Conservation (phyloP, 148 eudicot species). For the Dianthus caryophyllus region DNA sequence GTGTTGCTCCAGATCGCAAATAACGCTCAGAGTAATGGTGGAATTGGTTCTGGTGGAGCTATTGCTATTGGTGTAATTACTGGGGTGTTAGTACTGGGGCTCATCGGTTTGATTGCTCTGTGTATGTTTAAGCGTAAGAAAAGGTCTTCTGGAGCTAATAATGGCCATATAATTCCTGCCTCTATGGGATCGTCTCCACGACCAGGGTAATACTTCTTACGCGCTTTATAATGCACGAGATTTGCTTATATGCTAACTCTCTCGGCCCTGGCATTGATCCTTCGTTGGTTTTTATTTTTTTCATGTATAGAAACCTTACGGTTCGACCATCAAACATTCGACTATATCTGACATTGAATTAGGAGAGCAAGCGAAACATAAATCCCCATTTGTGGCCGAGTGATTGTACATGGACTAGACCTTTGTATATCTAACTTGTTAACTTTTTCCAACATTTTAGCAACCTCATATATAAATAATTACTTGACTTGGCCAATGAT, state of each 20-base stretch:
- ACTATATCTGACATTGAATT: neutral
- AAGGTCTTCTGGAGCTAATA: conserved; percentile 30
- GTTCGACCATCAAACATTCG: neutral
- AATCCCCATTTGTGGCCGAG: neutral
- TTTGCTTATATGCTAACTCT: neutral
- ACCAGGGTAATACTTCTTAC: conserved; percentile 44
- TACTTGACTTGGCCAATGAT: too few relatives aligned
- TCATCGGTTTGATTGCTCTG: conserved; percentile 38
- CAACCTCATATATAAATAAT: too few relatives aligned
- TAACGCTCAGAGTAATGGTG: conserved; percentile 29
- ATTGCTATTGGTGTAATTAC: conserved; percentile 37
- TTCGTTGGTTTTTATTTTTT: neutral
- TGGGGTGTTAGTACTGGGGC: conserved; percentile 44
- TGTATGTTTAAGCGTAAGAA: conserved; percentile 45
- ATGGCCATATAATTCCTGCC: conserved; percentile 42
- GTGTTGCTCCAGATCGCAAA: conserved; percentile 24
- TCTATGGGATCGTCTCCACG: conserved; percentile 48
- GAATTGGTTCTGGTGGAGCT: conserved; percentile 34
- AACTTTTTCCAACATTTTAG: too few relatives aligned
- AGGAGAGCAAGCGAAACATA: neutral
- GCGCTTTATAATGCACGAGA: neutral
- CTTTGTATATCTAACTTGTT: too few relatives aligned
- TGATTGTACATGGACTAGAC: neutral
- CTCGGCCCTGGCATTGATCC: neutral
- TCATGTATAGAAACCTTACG: neutral